Conservation (phyloP, 805 yeast species). For the Priceomyces medius region DNA sequence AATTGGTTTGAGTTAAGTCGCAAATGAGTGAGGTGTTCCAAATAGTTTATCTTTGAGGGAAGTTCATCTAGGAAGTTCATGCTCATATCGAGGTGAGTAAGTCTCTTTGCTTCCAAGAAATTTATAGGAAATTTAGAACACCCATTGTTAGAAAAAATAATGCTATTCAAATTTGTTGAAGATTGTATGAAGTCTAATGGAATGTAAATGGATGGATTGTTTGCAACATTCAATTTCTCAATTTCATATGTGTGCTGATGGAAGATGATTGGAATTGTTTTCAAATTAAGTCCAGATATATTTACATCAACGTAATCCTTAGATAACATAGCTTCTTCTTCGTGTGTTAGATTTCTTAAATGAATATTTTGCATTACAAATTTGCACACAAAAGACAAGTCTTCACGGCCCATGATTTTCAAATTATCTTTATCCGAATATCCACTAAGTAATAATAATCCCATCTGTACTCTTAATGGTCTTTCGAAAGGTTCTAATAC, state of each 20-base stretch:
- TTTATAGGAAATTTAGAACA: slow-evolving; percentile 72
- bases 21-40: slow-evolving; percentile 55
- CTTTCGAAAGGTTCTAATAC: slow-evolving; percentile 68
- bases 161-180: slow-evolving; percentile 65
- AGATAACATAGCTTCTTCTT: slow-evolving; percentile 65
- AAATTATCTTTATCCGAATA: slow-evolving; percentile 74
- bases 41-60: slow-evolving; percentile 54
- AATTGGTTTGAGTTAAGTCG: slow-evolving; percentile 77
- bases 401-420: slow-evolving; percentile 79
- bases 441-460: slow-evolving; percentile 71
- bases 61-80: slow-evolving; percentile 71
- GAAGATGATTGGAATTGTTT: slow-evolving; percentile 80
- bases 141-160: slow-evolving; percentile 71
- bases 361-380: slow-evolving; percentile 68
- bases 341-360: slow-evolving; percentile 59
- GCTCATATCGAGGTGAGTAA: slow-evolving; percentile 69
- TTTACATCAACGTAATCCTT: slow-evolving; percentile 72
- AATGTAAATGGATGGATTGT: slow-evolving; percentile 80
- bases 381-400: slow-evolving; percentile 76
- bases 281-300: slow-evolving; percentile 68
- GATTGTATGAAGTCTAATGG: slow-evolving; percentile 86
- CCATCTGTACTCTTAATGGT: slow-evolving; percentile 76
- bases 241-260: slow-evolving; percentile 80
- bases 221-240: slow-evolving; percentile 75
- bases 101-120: slow-evolving; percentile 64